Evolutionary conservation across 2,329 filamentous ascomycete genomes (phyloP), one percentile per base, ranked within the genome.

Genomic region (Pestalotiopsis sp.): DNA sequence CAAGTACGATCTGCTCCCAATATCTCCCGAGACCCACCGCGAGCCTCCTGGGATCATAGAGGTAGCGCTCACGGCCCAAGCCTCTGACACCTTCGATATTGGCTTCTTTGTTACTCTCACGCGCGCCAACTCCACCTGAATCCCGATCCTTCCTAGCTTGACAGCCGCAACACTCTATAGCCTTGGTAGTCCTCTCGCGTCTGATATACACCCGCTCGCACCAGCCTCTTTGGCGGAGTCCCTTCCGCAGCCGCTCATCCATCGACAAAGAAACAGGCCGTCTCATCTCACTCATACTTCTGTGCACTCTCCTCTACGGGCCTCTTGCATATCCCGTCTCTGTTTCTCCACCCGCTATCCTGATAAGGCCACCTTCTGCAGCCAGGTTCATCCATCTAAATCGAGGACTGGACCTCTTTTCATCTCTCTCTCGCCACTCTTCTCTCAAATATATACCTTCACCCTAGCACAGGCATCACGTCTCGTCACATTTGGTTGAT

Each of bases 401-500:
- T 74, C 71, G 74, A 74, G 69, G 68, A 68, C 67, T 68, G 70
- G 63, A 68, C 68, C 67, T 67, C 63, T 57, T n/a, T 20, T 20
- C 45, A 52, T 52, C 45, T n/a, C 68, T n/a, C 68, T 11, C 67
- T 69, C 68, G 61, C 66, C 68, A 67, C 65, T 38, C 57, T 38
- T 39, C 67, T 62, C 60, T 64, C 45, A 23, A 57, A 66, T 72
- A 68, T 76, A 76, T 62, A 68, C 61, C 20, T 52, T 59, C 70
- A 76, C 75, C 73, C 71, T 75, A 69, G 69, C 73, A 76, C 76
- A 77, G 76, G 76, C 76, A 76, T 74, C 69, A 68, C 3, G 67
- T 69, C 67, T 63, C 69, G 68, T 70, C 69, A 70, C 71, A 68
- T 69, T 49, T 39, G 67, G 56, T 66, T 65, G 64, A 23, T 23